phyloP scores from a whole-genome alignment of 2,329 filamentous ascomycete species.

The Chaetothyriales sp. region DNA sequence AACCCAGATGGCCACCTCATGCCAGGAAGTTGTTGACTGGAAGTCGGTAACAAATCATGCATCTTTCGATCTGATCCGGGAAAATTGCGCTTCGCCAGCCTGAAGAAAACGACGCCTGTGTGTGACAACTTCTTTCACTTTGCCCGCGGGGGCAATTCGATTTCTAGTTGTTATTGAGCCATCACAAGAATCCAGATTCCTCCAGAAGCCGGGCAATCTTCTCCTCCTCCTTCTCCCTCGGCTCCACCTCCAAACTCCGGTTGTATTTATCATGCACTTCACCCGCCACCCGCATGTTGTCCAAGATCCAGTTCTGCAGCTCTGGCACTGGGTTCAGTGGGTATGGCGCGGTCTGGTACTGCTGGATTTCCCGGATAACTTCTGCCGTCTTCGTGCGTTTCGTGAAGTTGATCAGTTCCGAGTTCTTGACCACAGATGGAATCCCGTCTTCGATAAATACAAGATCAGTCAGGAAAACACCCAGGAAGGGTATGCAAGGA shows the following conservation, averaged over 20 bases:
- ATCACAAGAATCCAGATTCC: constrained; percentile 34
- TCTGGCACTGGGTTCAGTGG: constrained; percentile 76
- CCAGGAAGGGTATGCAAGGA: constrained; percentile 95
- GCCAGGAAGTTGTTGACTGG: background rate
- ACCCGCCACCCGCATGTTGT: constrained; percentile 86
- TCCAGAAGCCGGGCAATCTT: constrained; percentile 73
- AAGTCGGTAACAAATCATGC: constrained; percentile 1
- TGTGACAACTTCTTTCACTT: background rate
- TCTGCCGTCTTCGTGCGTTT: constrained; percentile 97
- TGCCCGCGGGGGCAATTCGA: background rate
- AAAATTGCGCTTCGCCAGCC: no score
- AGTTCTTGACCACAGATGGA: constrained; percentile 88
- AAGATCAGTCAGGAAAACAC: constrained; percentile 90
- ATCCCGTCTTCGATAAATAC: constrained; percentile 99
- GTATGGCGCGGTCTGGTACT: constrained; percentile 97
- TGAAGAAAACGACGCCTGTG: background rate
- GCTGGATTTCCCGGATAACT: constrained; percentile 95
- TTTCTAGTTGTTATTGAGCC: background rate
- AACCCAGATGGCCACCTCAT: background rate
- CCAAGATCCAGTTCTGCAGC: constrained; percentile 89
- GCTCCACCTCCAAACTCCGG: constrained; percentile 83
- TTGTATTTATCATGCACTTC: constrained; percentile 99
- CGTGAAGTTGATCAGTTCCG: constrained; percentile 93
- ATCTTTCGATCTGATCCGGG: background rate
- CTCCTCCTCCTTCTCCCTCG: constrained; percentile 91